phyloP scores from a whole-genome alignment of 228 moss, liverwort and hornwort genomes.

The Sphagnum magellanicum region DNA sequence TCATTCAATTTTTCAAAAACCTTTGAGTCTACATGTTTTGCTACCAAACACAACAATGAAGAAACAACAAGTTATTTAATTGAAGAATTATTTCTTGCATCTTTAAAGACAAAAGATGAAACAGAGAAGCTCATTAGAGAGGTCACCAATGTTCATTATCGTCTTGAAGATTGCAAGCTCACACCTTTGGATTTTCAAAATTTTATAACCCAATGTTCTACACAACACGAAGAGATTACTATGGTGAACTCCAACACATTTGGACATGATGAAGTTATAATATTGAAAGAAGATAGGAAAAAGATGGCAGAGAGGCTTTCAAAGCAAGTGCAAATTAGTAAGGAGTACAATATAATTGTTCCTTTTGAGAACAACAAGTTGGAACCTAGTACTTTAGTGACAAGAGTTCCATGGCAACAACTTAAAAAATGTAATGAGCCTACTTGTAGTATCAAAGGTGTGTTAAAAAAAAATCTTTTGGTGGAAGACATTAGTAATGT shows the following conservation, averaged over 20 bases:
- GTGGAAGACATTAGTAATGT: not conserved
- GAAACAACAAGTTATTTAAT: not conserved
- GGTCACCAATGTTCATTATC: not conserved
- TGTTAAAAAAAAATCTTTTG: conserved; percentile 4
- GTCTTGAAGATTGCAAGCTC: not conserved
- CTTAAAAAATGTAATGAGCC: not conserved
- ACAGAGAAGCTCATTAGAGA: not conserved
- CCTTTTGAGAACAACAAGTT: too few relatives aligned
- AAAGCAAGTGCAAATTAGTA: conserved; percentile 25
- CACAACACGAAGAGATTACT: not conserved
- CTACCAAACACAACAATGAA: not conserved
- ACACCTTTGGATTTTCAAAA: not conserved
- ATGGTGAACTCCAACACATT: conserved; percentile 8
- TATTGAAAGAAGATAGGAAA: conserved; percentile 7
- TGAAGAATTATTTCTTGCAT: not conserved
- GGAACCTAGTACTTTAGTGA: conserved; percentile 1
- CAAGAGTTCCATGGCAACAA: conserved; percentile 7
- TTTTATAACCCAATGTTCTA: not conserved
- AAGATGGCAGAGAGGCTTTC: conserved; percentile 12
- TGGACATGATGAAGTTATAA: conserved; percentile 2
- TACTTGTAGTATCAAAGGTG: conserved; percentile 3
- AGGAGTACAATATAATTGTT: conserved; percentile 5
- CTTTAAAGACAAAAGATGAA: not conserved
- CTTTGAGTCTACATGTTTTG: not conserved
- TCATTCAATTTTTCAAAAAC: not conserved